Conservation (phyloP, 2,329 filamentous ascomycete genomes). For the Beauveria australis region DNA sequence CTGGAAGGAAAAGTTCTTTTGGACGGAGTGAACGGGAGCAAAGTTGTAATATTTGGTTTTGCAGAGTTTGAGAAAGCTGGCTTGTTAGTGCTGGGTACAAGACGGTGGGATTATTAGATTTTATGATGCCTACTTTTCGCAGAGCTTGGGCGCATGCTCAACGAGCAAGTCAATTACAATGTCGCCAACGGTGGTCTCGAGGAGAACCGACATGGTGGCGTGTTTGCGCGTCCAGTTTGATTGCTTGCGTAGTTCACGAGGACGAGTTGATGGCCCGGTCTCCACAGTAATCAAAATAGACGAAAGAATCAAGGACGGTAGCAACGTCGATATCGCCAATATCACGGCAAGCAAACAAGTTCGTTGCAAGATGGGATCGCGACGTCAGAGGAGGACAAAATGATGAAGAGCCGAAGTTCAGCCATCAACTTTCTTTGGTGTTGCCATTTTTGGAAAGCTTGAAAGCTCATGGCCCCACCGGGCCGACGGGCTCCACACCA, state of each 20-base stretch:
- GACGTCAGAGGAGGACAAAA: not conserved
- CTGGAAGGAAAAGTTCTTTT: conserved; percentile 94
- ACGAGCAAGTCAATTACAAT: conserved; percentile 90
- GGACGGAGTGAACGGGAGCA: conserved; percentile 81
- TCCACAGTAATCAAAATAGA: not conserved
- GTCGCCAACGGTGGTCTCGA: conserved; percentile 89
- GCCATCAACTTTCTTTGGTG: not conserved
- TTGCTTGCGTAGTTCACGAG: not conserved
- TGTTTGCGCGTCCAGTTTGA: not conserved
- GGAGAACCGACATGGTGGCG: conserved; percentile 71
- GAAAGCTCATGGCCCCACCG: not conserved
- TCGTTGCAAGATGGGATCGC: not conserved
- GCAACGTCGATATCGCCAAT: not conserved
- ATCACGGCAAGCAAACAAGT: not conserved
- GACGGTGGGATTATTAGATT: not conserved
- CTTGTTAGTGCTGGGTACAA: conserved; percentile 24
- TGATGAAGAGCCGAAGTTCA: not conserved
- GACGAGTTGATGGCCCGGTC: too few relatives aligned
- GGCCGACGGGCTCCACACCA: not conserved
- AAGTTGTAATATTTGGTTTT: conserved; percentile 99
- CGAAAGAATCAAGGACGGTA: not conserved
- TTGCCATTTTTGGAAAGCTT: conserved; percentile 1
- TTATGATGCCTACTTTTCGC: conserved; percentile 75
- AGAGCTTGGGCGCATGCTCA: conserved; percentile 81
- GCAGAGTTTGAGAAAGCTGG: conserved; percentile 91